Conservation (phyloP, 2,329 filamentous ascomycete species). For the Pestalotiopsis sp. region DNA sequence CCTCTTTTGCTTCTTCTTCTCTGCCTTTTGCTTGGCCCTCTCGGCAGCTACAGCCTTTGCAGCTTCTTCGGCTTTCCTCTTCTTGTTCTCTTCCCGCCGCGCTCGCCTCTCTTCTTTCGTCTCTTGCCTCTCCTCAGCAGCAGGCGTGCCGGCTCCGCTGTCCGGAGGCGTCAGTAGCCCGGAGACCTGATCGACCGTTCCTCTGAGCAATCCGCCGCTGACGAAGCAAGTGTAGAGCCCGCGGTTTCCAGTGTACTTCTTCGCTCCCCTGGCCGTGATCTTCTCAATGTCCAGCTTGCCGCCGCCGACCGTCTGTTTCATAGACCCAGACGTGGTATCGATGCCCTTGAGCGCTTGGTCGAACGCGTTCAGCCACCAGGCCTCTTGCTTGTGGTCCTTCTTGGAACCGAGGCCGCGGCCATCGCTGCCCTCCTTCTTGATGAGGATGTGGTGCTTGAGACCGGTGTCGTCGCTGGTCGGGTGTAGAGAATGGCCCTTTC, state of each 20-base stretch:
- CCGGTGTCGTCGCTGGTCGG: slow-evolving; percentile 70
- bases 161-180: slow-evolving; percentile 30
- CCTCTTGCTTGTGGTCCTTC: slow-evolving; percentile 67
- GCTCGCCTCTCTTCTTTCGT: slow-evolving; percentile 35
- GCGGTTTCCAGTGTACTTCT: slow-evolving; percentile 60
- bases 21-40: slow-evolving; percentile 18
- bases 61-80: slow-evolving; percentile 22
- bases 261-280: slow-evolving; percentile 49
- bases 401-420: slow-evolving; percentile 80
- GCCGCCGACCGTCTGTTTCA: slow-evolving; percentile 55
- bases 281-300: slow-evolving; percentile 51
- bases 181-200: slow-evolving; percentile 56
- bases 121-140: slow-evolving; percentile 30
- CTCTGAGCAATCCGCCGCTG: slow-evolving; percentile 72
- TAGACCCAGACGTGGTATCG: slow-evolving; percentile 57
- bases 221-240: slow-evolving; percentile 84
- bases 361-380: slow-evolving; percentile 97
- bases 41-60: slow-evolving; percentile 34
- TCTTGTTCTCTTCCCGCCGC: slow-evolving; percentile 26
- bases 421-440: slow-evolving; percentile 75
- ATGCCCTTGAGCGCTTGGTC: slow-evolving; percentile 85
- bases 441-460: slow-evolving; percentile 78
- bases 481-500: slow-evolving; percentile 85
- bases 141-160: slow-evolving; percentile 28
- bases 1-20: slow-evolving; percentile 25